Evolutionary conservation across 1,284 basidiomycete genomes (phyloP), one percentile per base, ranked within the genome.

Genomic region (Trichosporon coremiiforme): DNA sequence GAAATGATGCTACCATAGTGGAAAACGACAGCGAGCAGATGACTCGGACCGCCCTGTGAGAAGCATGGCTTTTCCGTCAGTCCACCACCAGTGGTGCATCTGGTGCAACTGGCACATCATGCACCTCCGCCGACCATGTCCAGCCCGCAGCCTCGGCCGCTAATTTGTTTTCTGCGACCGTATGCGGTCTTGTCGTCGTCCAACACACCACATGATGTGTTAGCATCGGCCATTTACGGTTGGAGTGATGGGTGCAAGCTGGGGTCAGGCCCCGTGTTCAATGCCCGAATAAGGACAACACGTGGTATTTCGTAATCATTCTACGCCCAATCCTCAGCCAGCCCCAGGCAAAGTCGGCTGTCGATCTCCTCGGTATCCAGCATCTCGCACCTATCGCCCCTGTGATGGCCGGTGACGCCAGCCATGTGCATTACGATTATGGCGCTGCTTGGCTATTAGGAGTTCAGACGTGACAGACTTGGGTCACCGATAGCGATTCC

Each of bases 61-160:
- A 17, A 47, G 17, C 45, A 10, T 7, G 45, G n/a, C n/a, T n/a
- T n/a, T 47, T 47, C 45, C 15, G 45, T 20, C 45, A 8, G 45
- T 25, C 8, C 22, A 57, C 25, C 29, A 13, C 12, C 12, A 22
- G 29, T 57, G 13, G 13, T n/a, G 10, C 20, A 38, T 5, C 63
- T 29, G 6, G n/a, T 47, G 13, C 9, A n/a, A 15, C 41, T 2
- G 35, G 29, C n/a, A 25, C 64, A 41, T 29, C 38, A 41, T 45
- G 8, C 25, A 57, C 55, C 55, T 57, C 55, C 55, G 33, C 55
- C 55, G 25, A 4, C 12, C 29, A 31, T 57, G 55, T 57, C 55
- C 55, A 57, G 55, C 17, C 29, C 13, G 29, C 55, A 33, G 29
- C 45, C 45, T 47, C 45, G 45, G 45, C n/a, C 15, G 45, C 63